Evolutionary conservation across 2,329 filamentous ascomycete genomes (phyloP), one percentile per base, ranked within the genome.

Genomic region (Monilinia fructigena): DNA sequence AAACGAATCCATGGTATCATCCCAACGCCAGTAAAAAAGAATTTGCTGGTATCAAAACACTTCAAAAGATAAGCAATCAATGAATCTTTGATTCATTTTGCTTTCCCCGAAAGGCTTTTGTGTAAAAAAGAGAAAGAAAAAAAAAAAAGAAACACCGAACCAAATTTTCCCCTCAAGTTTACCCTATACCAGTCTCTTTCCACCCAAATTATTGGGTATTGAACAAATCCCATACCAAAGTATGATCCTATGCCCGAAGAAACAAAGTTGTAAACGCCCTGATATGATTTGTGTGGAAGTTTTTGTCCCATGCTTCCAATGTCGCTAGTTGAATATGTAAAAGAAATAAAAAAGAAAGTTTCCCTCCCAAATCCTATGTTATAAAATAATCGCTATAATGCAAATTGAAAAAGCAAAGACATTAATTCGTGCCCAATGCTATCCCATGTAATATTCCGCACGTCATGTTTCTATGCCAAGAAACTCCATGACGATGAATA

Each of bases 1-100:
- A 68, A 67, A 70, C 42, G 14, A 60, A 67, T 67, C 71, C 71
- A 68, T 74, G 73, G 73, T 74, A 74, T 74, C 73, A 74, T 74
- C 72, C 72, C 63, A 72, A 72, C 71, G 68, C 72, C 72, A 50
- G 20, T 62, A 67, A 66, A 35, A 35, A 62, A 59, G 65, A 68
- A 48, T 60, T 53, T 53, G 58, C 68, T 66, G 68, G 68, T 72
- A 71, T 71, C 68, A 71, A 71, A 70, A 68, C 42, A 60, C 42
- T 60, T 31, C 31, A 48, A 68, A 67, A 56, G 60, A 63, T 35
- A 63, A 66, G 54, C 18, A 69, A 67, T 47, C 63, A 60, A 53
- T 40, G 35, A 63, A 53, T 40, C 53, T 20, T 50, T 71, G 55
- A 68, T 72, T 38, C 56, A 60, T 50, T 26, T 70, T 71, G 66